Evolutionary conservation across 495 filamentous ascomycete genomes (phyloP).

Genomic region (Aspergillus affinis): DNA sequence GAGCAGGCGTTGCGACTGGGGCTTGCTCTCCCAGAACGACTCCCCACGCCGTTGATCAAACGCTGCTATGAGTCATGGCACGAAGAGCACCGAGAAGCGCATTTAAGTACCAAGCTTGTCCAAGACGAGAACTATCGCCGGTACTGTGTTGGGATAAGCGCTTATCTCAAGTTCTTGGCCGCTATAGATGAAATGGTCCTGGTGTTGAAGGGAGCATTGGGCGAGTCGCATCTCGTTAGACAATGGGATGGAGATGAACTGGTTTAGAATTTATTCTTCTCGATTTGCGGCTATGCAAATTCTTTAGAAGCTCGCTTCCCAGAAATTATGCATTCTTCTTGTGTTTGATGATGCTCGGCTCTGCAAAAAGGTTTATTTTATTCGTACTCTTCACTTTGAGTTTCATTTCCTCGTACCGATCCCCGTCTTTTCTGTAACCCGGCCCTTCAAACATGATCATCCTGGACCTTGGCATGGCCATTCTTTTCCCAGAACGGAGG

Average conservation of each 20-base stretch:
- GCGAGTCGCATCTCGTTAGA: slow-evolving; percentile 36
- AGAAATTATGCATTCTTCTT: slow-evolving; percentile 14
- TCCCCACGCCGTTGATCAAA: slow-evolving; percentile 37
- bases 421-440: too few relatives aligned
- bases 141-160: slow-evolving; percentile 38
- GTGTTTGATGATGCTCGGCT: too few relatives aligned
- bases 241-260: not conserved
- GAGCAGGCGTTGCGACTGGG: slow-evolving; percentile 38
- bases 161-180: slow-evolving; percentile 35
- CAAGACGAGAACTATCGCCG: slow-evolving; percentile 37
- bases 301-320: not conserved
- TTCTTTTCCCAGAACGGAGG: slow-evolving; percentile 9
- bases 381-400: too few relatives aligned
- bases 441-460: not conserved
- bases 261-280: not conserved
- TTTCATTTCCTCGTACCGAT: too few relatives aligned
- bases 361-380: too few relatives aligned
- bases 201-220: slow-evolving; percentile 37
- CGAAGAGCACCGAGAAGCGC: slow-evolving; percentile 16
- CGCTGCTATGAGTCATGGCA: slow-evolving; percentile 32
- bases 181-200: slow-evolving; percentile 39
- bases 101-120: slow-evolving; percentile 27
- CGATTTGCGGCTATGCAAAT: not conserved
- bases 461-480: not conserved
- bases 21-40: slow-evolving; percentile 33